Evolutionary conservation across 1,139 yeast genomes (phyloP), one percentile per base, ranked within the genome.

Genomic region (Candida sanyaensis): DNA sequence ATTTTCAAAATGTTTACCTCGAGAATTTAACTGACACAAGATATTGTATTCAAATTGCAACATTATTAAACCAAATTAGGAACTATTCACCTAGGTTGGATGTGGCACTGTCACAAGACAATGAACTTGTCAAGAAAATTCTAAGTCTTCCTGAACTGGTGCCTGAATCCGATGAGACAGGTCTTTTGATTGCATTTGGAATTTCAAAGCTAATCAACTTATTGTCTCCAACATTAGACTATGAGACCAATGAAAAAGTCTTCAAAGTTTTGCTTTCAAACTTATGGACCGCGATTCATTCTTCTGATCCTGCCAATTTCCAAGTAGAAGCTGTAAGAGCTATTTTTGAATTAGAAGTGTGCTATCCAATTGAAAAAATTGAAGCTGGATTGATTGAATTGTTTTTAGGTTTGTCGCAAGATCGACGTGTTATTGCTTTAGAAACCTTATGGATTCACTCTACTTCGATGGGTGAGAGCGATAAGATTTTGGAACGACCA

Each of bases 281-380:
- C 45, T 60, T 80, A 24, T 82, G 85, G 85, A 60, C 62, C 2
- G 66, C 80, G 27, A 56, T 83, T 8, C 58, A 65, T n/a, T 68
- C 77, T 2, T 63, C 71, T 1, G 68, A 75, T 21, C 83, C 84
- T 5, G 66, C 68, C 3, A 69, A 68, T 40, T 73, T 71, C 49
- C 90, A 85, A 56, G 86, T 84, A 1, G 92, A 86, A 56, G 71
- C 83, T 0, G 88, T 83, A 1, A 77, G 74, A 44, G 71, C 77
- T 10, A 68, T 81, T 9, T 75, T 76, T 62, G 78, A 72, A 27
- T 64, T 81, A 44, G 77, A 71, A 46, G 49, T 64, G 3, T 57
- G 65, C 29, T 64, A 69, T 32, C 69, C 73, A 5, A 54, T 70
- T 1, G 63, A 73, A 45, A 77, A 78, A 52, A 67, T 86, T 36